Base-by-base conservation (phyloP, 306 rosid genomes). In the Luffa aegyptiaca region DNA sequence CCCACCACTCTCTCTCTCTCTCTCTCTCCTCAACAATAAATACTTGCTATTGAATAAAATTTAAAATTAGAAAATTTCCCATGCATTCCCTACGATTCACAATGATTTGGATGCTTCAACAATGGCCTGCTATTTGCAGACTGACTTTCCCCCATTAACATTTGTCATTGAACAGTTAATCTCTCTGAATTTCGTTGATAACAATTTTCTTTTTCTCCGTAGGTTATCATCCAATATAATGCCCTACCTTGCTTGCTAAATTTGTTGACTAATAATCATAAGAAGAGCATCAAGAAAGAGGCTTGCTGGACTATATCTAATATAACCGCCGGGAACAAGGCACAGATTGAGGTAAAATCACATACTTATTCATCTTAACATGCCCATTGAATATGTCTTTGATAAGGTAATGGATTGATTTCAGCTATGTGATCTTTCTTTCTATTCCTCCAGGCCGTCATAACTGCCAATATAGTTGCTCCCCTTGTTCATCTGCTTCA, bases 301-400 rank as follows among this genome's bases (percentile, higher is more conserved):
- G 98, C 98, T 44, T 94, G 97, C 85, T 94, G 98, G 98, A 94
- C 96, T 71, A 84, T 94, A 81, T 94, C 98, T 12, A 94, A 94
- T 84, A 92, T 94, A 83, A 94, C 98, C 52, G 98, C 98, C 16
- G 98, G 97, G 75, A 94, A 94, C 89, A 90, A 94, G 85, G 94
- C 89, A 51, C 98, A 94, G 84, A 94, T 94, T 84, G 94, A 92
- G 98, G 98, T 94, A 56, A 79, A 12, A 10, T 2, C 75, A 10
- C 62, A n/a, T 72, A 76, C 59, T 39, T 18, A 37, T 45, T 21
- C 44, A 6, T 83, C 48, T 63, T 9, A 6, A 20, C 57, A 51
- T 53, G 68, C 75, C 6, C 14, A 2, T 18, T 51, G 6, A 14
- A 16, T 56, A 85, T 26, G 31, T 73, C 65, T 46, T 69, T 1